A percentile compares a stretch with the other conserved stretches of the same genome.
Evolutionary conservation across 2,329 filamentous ascomycete species (phyloP).

Genomic region (Fusarium buxicola): DNA sequence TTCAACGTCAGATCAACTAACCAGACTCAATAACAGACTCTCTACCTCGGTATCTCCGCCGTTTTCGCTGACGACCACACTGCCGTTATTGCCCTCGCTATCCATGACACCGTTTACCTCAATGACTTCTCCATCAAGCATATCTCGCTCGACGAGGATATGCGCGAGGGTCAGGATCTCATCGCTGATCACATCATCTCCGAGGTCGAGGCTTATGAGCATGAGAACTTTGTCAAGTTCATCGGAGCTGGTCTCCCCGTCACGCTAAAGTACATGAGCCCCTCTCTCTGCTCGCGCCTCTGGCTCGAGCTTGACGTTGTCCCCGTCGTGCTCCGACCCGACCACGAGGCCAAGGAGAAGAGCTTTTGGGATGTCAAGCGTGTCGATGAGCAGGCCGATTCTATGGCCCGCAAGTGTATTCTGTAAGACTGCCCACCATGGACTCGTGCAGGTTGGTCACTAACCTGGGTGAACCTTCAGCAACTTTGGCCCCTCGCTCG

Average conservation of each 20-base stretch:
- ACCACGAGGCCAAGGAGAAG: slow-evolving; percentile 56
- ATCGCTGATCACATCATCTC: slow-evolving; percentile 71
- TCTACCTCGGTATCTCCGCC: slow-evolving; percentile 73
- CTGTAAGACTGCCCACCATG: slow-evolving; percentile 60
- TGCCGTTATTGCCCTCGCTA: slow-evolving; percentile 72
- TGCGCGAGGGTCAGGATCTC: slow-evolving; percentile 55
- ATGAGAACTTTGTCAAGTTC: slow-evolving; percentile 77
- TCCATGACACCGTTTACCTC: slow-evolving; percentile 80
- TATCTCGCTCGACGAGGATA: slow-evolving; percentile 59
- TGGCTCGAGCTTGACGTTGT: slow-evolving; percentile 84
- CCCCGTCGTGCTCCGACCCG: slow-evolving; percentile 71
- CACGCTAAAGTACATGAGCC: slow-evolving; percentile 69
- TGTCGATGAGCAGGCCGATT: slow-evolving; percentile 86
- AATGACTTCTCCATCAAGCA: slow-evolving; percentile 76
- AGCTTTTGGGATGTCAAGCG: slow-evolving; percentile 65
- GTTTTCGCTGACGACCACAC: slow-evolving; percentile 62
- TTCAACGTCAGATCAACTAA: slow-evolving; percentile 19
- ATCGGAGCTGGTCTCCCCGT: slow-evolving; percentile 77
- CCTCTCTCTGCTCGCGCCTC: slow-evolving; percentile 74
- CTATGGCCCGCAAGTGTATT: slow-evolving; percentile 82
- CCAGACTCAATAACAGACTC: slow-evolving; percentile 55
- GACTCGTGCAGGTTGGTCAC: background rate
- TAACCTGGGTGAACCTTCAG: slow-evolving; percentile 51
- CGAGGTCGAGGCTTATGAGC: slow-evolving; percentile 69
- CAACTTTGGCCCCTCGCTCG: slow-evolving; percentile 77